Base-by-base conservation (phyloP, 1,284 basidiomycete species). In the Trichosporon sp. region DNA sequence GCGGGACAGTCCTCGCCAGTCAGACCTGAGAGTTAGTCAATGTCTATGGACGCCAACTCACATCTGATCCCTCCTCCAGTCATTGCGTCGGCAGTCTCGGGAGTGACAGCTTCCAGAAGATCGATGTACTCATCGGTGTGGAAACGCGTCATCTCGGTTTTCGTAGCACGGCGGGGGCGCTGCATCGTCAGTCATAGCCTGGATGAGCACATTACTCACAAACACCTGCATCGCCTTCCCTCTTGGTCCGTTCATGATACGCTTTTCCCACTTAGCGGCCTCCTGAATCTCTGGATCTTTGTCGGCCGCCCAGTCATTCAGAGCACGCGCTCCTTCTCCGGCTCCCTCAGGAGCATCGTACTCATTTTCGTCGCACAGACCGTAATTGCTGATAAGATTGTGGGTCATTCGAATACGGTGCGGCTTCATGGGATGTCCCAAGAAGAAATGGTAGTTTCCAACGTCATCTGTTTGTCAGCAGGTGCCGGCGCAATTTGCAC, bases 121-220 rank as follows among this genome's bases (percentile, higher is more conserved):
- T 97, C 87, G 67, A 99, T 86, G 80, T 97, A 98, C 83, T 99
- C 95, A 82, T 99, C 95, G 11, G 95, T 95, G 79, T 99, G 96
- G 78, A 99, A 99, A 19, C 88, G 82, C 4, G 91, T 90, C 90
- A 99, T 92, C 57, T 88, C 85, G 73, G 90, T 87, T 11, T 89
- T 86, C 0, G 88, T 86, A 1, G 94, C 90, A 44, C 92, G 86
- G 75, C 86, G 87, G 1, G 96, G 89, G 73, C 86, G 86, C 91
- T 93, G 59, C 8, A 25, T 16, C 1, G 8, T 58, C 52, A 36
- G 32, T n/a, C 11, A 14, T 31, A 25, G 10, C 33, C 14, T 10
- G 57, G 59, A 34, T 8, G 19, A 4, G n/a, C 11, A 6, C n/a
- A 14, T 16, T 16, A 81, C 88, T 70, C 73, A 93, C 92, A 68